Conservation (phyloP, 352 stramenopile species). For the Globisporangium cylindrosporum region DNA sequence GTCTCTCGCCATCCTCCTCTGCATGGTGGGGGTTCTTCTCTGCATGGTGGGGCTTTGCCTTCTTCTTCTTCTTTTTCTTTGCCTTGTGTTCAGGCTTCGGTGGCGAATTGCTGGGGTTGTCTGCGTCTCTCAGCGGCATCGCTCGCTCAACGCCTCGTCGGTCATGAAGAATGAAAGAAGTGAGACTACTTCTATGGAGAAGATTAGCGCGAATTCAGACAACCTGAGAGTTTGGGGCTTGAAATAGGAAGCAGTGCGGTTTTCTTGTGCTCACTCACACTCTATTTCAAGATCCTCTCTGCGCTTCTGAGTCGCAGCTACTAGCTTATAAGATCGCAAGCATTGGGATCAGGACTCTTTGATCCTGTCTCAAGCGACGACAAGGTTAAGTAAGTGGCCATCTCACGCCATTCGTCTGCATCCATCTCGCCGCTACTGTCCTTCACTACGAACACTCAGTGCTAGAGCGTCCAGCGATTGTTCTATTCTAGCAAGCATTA, state of each 20-base stretch:
- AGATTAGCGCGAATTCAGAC: background rate
- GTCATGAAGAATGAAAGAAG: background rate
- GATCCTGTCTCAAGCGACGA: background rate
- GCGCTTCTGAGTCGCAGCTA: background rate
- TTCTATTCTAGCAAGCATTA: background rate
- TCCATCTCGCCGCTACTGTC: background rate
- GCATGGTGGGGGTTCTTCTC: background rate
- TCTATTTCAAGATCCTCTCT: background rate
- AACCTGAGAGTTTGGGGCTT: background rate
- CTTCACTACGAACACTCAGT: background rate
- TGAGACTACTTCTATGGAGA: background rate
- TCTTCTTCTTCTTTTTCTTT: slow-evolving; percentile 19
- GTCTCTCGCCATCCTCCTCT: background rate
- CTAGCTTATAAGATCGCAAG: background rate
- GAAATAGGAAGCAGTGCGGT: background rate
- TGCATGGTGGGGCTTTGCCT: background rate
- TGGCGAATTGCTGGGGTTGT: background rate
- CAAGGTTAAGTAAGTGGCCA: background rate
- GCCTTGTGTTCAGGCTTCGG: background rate
- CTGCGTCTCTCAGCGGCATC: background rate
- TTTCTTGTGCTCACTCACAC: background rate
- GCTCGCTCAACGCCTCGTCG: background rate
- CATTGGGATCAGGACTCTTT: background rate
- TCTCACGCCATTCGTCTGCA: background rate
- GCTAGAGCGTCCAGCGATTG: background rate